Base-by-base conservation (phyloP, 495 filamentous ascomycete species). In the Trypethelium eluteriae region DNA sequence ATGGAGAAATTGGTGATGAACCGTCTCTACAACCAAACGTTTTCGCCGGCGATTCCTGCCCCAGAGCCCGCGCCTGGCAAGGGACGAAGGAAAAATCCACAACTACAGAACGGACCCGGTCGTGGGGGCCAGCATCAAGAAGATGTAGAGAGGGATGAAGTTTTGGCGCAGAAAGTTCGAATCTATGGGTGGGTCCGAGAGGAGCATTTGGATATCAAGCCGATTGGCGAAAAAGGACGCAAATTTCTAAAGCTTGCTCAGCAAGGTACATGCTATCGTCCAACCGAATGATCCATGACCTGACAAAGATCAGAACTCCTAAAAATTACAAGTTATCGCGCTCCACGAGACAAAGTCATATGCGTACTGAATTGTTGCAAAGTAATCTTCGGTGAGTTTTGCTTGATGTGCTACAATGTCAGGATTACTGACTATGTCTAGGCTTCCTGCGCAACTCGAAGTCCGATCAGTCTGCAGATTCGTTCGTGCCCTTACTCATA, bases 1-100 rank as follows among this genome's bases (percentile, higher is more conserved):
- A 99, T 99, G 95, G 94, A 99, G 82, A 99, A 99, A 74, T 85
- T 99, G 35, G 94, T 99, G 18, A 99, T 99, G 94, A 99, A 99
- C 75, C 84, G 95, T 64, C 80, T 99, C 4, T 98, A 99, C 74
- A 86, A 88, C 1, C 95, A 99, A 76, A 96, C 95, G 0, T 99
- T 99, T 75, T 96, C 94, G 1, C 93, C 94, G 1, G 89, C 89
- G 16, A 99, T 99, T 62, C 86, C 91, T 3, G 79, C 90, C 6
- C 89, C 91, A 3, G 85, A 89, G 63, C 85, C 89, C n/a, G 85
- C 86, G 2, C 83, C 82, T 10, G 84, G 81, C 53, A 93, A 87
- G 73, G 86, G 86, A 38, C 89, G 85, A 73, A 81, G 84, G 68
- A 86, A 84, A 70, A 89, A 92, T 64, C 83, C 86, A 57, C 81